Evolutionary conservation across 75 land plant species (phyloP), one percentile per base, ranked within the genome.

Genomic region (Gnetum montanum): DNA sequence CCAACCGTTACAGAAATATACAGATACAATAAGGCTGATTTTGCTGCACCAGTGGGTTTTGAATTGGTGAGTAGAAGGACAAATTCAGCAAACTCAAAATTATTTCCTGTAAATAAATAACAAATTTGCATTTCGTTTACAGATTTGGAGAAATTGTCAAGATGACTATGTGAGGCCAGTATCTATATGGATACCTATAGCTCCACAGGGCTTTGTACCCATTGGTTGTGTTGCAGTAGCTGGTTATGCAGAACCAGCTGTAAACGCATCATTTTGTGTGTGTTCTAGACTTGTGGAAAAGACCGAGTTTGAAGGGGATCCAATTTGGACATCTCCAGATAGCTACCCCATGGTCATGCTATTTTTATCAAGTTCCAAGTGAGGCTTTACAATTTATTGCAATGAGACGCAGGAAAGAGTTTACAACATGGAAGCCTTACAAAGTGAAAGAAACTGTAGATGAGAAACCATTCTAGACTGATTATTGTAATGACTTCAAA

Each of bases 101-200:
- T n/a, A n/a, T n/a, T n/a, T n/a, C n/a, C n/a, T n/a, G n/a, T n/a
- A n/a, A n/a, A n/a, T n/a, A n/a, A n/a, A n/a, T n/a, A n/a, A n/a
- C n/a, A n/a, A n/a, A n/a, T n/a, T n/a, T n/a, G n/a, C n/a, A n/a
- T n/a, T n/a, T n/a, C n/a, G 13, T 56, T 15, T 66, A 47, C 62
- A 95, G 99, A 88, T 95, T 1, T 95, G 99, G 99, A 75, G 99
- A 51, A 90, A 92, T 57, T 90, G 97, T 64, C 40, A 50, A 29
- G 97, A 86, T 24, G 97, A 89, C 57, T 90, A 72, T 49, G 37
- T 35, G 18, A 45, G 54, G 34, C 84, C 92, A 28, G 74, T 90
- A 6, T 80, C 99, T 22, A 72, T 95, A 25, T 95, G 99, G 99
- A 59, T 59, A 57, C 97, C 99, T 22, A 70, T 71, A 38, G 75